Conservation (phyloP, 2,329 filamentous ascomycete species). For the Colletotrichum scovillei region DNA sequence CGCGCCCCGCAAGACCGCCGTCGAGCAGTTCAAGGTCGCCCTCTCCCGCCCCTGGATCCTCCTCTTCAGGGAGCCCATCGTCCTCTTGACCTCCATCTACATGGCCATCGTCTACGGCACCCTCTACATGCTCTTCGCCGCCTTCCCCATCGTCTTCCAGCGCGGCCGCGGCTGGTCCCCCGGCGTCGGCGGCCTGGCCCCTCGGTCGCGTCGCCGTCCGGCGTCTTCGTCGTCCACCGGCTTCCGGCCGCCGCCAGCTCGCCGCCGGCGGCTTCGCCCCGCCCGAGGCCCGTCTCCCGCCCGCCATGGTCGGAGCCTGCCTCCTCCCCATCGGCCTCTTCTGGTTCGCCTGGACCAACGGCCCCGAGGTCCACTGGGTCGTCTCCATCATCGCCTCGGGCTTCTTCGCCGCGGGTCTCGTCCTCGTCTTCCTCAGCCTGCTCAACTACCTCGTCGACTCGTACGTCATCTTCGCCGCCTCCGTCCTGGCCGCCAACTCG, state of each 20-base stretch:
- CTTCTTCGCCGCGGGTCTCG: constrained; percentile 50
- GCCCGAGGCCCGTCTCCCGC: constrained; percentile 67
- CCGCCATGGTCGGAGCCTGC: constrained; percentile 65
- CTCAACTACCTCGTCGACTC: constrained; percentile 68
- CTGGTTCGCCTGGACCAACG: constrained; percentile 69
- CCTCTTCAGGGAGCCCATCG: constrained; percentile 78
- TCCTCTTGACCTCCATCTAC: constrained; percentile 73
- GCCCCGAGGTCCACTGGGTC: constrained; percentile 60
- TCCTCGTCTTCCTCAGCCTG: constrained; percentile 65
- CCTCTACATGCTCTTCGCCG: constrained; percentile 70
- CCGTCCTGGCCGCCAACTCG: constrained; percentile 77
- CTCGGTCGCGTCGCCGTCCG: too few species aligned
- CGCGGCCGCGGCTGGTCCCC: constrained; percentile 67
- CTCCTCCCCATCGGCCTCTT: constrained; percentile 65
- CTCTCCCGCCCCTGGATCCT: constrained; percentile 73
- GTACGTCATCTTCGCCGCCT: constrained; percentile 77
- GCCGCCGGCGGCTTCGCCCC: constrained; percentile 64
- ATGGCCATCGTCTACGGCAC: constrained; percentile 71
- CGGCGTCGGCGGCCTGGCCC: constrained; percentile 70
- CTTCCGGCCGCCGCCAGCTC: too few species aligned
- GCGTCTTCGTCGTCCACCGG: constrained; percentile 61
- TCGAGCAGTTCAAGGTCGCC: constrained; percentile 58
- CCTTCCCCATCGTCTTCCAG: constrained; percentile 76
- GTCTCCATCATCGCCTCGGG: constrained; percentile 52
- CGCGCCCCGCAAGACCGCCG: constrained; percentile 47